Evolutionary conservation across 164 flowering plant species (phyloP).

Genomic region (Dillenia suffruticosa): DNA sequence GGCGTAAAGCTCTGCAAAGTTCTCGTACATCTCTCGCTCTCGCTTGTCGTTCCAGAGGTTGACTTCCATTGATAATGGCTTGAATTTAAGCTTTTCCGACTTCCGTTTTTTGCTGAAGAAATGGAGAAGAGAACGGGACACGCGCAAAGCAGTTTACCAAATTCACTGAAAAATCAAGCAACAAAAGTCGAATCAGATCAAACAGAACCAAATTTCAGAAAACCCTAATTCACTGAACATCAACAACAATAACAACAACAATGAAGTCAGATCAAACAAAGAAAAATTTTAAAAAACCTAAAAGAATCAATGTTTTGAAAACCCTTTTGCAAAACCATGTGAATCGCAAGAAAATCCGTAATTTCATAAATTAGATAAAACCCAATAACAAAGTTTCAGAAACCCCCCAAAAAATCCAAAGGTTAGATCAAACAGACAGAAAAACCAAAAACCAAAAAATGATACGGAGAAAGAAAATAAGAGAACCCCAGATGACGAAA

Average conservation of each 20-base stretch:
- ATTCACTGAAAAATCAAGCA: slow-evolving; percentile 21
- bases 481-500: neutral
- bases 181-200: slow-evolving; percentile 1
- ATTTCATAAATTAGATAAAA: too few species aligned
- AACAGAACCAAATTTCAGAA: slow-evolving; percentile 7
- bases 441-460: too few species aligned
- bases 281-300: neutral
- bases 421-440: neutral
- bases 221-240: neutral
- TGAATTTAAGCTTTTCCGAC: neutral
- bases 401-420: neutral
- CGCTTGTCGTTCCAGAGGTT: slow-evolving; percentile 96
- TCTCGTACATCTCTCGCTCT: slow-evolving; percentile 94
- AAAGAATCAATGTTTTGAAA: neutral
- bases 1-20: slow-evolving; percentile 84
- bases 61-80: slow-evolving; percentile 56
- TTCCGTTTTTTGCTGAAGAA: neutral
- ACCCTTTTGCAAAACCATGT: neutral
- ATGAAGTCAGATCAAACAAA: neutral
- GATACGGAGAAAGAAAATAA: neutral
- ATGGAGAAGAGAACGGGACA: slow-evolving; percentile 91
- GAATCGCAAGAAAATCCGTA: neutral
- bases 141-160: slow-evolving; percentile 52
- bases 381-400: neutral
- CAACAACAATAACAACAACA: neutral